Conservation (phyloP, 2,329 filamentous ascomycete species). For the Aspergillus novoparasiticus region DNA sequence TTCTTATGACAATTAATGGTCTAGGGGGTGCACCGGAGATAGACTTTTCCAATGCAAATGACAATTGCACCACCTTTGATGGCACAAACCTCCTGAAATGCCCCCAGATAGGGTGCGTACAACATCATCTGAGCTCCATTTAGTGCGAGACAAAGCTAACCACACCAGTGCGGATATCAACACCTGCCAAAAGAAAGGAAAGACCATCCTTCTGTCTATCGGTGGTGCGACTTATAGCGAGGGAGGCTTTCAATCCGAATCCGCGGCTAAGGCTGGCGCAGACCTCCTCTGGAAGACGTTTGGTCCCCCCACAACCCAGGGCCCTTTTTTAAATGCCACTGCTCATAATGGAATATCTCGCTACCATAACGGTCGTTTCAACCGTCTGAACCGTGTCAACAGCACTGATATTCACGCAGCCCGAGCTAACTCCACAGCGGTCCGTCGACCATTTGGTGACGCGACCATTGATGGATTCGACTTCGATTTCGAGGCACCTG, state of each 20-base stretch:
- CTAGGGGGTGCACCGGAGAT: slow-evolving; percentile 53
- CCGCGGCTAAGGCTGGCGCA: slow-evolving; percentile 59
- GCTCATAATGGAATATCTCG: background rate
- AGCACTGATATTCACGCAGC: background rate
- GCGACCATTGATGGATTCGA: slow-evolving; percentile 74
- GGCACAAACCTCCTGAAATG: slow-evolving; percentile 64
- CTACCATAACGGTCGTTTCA: background rate
- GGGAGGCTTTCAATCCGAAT: slow-evolving; percentile 62
- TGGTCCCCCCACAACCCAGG: slow-evolving; percentile 51
- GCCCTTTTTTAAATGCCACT: background rate
- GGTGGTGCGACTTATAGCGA: slow-evolving; percentile 72
- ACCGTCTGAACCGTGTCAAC: background rate
- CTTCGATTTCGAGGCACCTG: slow-evolving; percentile 69
- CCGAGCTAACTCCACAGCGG: slow-evolving; percentile 32
- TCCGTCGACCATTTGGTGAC: slow-evolving; percentile 66
- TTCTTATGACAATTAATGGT: slow-evolving; percentile 60
- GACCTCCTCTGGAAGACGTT: slow-evolving; percentile 71
- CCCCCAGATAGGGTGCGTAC: slow-evolving; percentile 63
- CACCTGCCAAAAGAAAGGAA: slow-evolving; percentile 65
- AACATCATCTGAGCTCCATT: background rate
- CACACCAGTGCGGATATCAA: slow-evolving; percentile 47
- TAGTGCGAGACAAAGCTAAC: background rate
- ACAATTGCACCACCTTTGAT: slow-evolving; percentile 61
- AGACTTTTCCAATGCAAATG: slow-evolving; percentile 67
- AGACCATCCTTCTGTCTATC: slow-evolving; percentile 72